phyloP scores from a whole-genome alignment of 2,329 filamentous ascomycete genomes.

The Aspergillus hiratsukae region DNA sequence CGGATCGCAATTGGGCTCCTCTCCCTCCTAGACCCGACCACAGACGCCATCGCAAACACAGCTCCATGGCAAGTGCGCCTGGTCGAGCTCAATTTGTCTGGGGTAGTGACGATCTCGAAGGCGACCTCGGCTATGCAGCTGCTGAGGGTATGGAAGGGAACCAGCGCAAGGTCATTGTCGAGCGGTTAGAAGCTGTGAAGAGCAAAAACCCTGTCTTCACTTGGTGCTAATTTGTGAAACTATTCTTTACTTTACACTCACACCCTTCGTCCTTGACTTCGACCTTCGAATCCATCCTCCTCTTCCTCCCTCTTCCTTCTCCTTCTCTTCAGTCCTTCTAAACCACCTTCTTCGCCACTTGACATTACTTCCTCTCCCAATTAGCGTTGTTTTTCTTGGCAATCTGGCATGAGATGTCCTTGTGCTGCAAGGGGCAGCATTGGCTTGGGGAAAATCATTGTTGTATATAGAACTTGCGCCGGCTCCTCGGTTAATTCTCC shows the following conservation, averaged over 20 bases:
- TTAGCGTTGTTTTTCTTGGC: conserved; percentile 23
- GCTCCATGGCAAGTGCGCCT: conserved; percentile 39
- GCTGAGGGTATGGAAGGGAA: conserved; percentile 91
- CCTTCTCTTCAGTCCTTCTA: conserved; percentile 8
- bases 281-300: conserved; percentile 10
- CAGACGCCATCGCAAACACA: conserved; percentile 27
- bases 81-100: conserved; percentile 42
- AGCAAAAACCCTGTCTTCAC: conserved; percentile 93
- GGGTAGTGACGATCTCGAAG: conserved; percentile 74
- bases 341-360: conserved; percentile 8
- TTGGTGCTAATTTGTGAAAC: conserved; percentile 65
- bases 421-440: conserved; percentile 13
- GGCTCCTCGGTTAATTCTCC: conserved; percentile 12
- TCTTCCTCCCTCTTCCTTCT: conserved; percentile 16
- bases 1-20: conserved; percentile 35
- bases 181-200: conserved; percentile 92
- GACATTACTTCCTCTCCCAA: conserved; percentile 12
- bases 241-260: conserved; percentile 3
- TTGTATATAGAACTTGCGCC: conserved; percentile 34
- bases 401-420: conserved; percentile 21
- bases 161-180: conserved; percentile 91
- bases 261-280: background rate
- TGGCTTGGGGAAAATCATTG: conserved; percentile 18
- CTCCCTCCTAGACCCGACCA: conserved; percentile 31
- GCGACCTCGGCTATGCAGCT: conserved; percentile 89